Percentiles rank a stretch among this genome's conserved stretches.
Evolutionary conservation across 1,284 basidiomycete species (phyloP).

Genomic region (Moesziomyces sp.): DNA sequence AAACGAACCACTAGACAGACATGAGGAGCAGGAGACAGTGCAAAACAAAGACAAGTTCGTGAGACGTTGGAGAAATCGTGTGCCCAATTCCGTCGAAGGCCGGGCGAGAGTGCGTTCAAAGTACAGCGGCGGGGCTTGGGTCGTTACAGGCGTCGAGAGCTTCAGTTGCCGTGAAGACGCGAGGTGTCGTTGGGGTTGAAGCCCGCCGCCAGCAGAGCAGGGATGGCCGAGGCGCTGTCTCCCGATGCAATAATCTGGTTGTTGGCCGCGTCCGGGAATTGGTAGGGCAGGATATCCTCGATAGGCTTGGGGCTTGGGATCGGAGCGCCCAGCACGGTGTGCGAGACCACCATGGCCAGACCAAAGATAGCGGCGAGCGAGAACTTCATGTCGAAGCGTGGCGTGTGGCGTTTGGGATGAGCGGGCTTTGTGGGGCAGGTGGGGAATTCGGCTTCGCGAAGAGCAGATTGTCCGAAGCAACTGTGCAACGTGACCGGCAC

Average conservation of each 20-base stretch:
- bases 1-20: too few species aligned
- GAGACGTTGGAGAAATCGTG: not conserved
- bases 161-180: conserved; percentile 5
- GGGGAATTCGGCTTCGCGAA: not conserved
- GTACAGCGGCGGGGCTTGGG: not conserved
- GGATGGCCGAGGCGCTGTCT: conserved; percentile 4
- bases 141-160: not conserved
- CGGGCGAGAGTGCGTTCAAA: too few species aligned
- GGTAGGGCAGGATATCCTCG: conserved; percentile 33
- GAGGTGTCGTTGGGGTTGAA: conserved; percentile 33
- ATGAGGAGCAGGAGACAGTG: not conserved
- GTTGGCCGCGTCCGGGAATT: conserved; percentile 13
- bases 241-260: conserved; percentile 2
- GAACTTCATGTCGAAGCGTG: not conserved
- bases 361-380: not conserved
- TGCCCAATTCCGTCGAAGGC: not conserved
- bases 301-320: conserved; percentile 34
- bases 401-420: not conserved
- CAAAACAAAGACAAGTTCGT: not conserved
- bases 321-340: conserved; percentile 6
- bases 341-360: not conserved
- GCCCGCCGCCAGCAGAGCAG: conserved; percentile 12
- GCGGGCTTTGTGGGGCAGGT: not conserved
- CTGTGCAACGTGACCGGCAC: conserved; percentile 9
- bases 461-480: not conserved